Evolutionary conservation across 2,329 filamentous ascomycete genomes (phyloP).

Genomic region (Colletotrichum viniferum): DNA sequence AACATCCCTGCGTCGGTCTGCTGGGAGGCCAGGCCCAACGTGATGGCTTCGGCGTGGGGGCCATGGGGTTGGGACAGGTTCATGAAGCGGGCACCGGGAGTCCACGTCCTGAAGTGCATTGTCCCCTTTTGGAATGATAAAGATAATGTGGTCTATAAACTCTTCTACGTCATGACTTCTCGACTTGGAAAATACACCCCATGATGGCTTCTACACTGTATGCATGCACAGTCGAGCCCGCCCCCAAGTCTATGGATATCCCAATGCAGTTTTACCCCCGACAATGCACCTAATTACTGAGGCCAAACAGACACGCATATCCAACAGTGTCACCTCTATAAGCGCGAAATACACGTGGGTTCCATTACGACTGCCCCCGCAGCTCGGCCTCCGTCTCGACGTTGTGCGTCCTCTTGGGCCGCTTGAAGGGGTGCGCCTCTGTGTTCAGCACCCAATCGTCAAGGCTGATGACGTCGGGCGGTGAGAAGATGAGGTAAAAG

Average conservation of each 20-base stretch:
- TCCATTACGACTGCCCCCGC: not conserved
- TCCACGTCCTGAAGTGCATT: not conserved
- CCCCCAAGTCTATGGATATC: not conserved
- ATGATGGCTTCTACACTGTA: not conserved
- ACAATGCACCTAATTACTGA: not conserved
- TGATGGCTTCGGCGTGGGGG: not conserved
- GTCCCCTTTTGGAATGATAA: not conserved
- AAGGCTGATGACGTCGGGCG: conserved; percentile 65
- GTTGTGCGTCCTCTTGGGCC: conserved; percentile 26
- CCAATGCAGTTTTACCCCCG: not conserved
- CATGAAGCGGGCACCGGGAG: not conserved
- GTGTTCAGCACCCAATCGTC: conserved; percentile 73
- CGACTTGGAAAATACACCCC: not conserved
- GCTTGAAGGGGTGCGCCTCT: conserved; percentile 56
- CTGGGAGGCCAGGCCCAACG: not conserved
- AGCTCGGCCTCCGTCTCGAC: conserved; percentile 11
- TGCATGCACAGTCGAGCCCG: not conserved
- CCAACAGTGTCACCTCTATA: not conserved
- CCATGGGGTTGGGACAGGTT: not conserved
- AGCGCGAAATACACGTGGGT: not conserved
- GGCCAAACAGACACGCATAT: not conserved
- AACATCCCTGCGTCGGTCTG: not conserved
- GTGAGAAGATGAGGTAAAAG: conserved; percentile 75
- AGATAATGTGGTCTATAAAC: not conserved
- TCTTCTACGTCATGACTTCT: not conserved